These are phyloP conservation scores for Euphorbia schlechtendalii DNA, from an alignment of 441 rosid species.

Conservation along the genomic window DNA sequence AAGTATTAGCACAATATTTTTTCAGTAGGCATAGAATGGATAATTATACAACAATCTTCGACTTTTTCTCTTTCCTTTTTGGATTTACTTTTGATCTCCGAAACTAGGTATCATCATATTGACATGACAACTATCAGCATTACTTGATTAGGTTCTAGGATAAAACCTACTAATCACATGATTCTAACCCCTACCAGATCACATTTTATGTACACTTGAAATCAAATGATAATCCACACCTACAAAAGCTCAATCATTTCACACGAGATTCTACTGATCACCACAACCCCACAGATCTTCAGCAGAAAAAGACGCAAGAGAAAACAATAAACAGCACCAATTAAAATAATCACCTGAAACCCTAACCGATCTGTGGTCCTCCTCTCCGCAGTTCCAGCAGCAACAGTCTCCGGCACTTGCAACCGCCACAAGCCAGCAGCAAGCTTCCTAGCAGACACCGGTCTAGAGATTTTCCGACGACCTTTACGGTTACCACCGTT, in stretches of 20 bases:
- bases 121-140: not conserved
- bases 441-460: constrained; percentile 74
- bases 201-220: constrained; percentile 5
- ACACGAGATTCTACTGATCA: not conserved
- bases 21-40: not conserved
- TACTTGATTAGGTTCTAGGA: not conserved
- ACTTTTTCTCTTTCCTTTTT: not conserved
- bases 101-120: not conserved
- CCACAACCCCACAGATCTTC: constrained; percentile 21
- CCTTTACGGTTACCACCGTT: constrained; percentile 26
- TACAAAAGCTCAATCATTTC: constrained; percentile 6
- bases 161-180: not conserved
- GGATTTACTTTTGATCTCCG: not conserved
- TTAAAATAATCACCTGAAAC: constrained; percentile 44
- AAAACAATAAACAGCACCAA: not conserved
- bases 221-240: constrained; percentile 6
- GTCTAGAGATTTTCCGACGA: constrained; percentile 24
- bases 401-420: constrained; percentile 47
- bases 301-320: not conserved
- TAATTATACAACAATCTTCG: not conserved
- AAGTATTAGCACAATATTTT: not conserved
- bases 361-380: constrained; percentile 43
- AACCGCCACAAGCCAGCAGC: constrained; percentile 87
- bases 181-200: constrained; percentile 9
- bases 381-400: constrained; percentile 27